Evolutionary conservation across 148 eudicot genomes (phyloP).

Genomic region (Linanthus parryae): DNA sequence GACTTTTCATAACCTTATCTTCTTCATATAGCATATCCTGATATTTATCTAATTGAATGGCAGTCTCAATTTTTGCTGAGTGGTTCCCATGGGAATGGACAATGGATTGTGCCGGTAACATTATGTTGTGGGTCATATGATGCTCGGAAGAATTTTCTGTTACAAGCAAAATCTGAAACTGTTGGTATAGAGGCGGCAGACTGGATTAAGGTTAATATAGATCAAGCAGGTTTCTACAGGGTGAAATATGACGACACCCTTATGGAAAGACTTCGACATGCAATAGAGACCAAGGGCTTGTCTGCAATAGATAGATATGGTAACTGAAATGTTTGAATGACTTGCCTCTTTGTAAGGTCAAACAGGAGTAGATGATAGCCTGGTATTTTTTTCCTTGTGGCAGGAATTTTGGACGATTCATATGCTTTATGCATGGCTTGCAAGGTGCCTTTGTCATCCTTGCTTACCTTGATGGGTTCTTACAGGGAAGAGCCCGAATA

Average conservation of each 20-base stretch:
- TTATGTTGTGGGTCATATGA: conserved; percentile 78
- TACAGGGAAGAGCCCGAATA: conserved; percentile 80
- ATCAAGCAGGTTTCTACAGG: conserved; percentile 84
- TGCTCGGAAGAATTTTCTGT: conserved; percentile 48
- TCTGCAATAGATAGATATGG: conserved; percentile 86
- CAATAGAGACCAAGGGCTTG: conserved; percentile 65
- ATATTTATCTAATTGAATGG: conserved; percentile 8
- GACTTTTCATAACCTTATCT: neutral
- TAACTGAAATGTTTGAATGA: no score
- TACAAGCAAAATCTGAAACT: conserved; percentile 56
- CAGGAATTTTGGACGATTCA: conserved; percentile 92
- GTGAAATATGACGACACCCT: conserved; percentile 88
- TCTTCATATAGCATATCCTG: conserved; percentile 2
- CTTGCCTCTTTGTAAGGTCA: neutral
- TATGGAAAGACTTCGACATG: conserved; percentile 58
- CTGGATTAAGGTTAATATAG: conserved; percentile 90
- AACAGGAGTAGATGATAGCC: neutral
- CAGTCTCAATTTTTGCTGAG: conserved; percentile 80
- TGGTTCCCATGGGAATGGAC: conserved; percentile 70
- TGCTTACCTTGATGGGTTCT: conserved; percentile 79
- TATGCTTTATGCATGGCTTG: conserved; percentile 81
- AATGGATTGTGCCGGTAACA: conserved; percentile 92
- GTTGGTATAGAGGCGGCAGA: conserved; percentile 35
- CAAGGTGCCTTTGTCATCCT: conserved; percentile 54
- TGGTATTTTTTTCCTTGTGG: conserved; percentile 7